Evolutionary conservation across 139 green algal genomes (phyloP).

Genomic region (Zygnema circumcarinatum): DNA sequence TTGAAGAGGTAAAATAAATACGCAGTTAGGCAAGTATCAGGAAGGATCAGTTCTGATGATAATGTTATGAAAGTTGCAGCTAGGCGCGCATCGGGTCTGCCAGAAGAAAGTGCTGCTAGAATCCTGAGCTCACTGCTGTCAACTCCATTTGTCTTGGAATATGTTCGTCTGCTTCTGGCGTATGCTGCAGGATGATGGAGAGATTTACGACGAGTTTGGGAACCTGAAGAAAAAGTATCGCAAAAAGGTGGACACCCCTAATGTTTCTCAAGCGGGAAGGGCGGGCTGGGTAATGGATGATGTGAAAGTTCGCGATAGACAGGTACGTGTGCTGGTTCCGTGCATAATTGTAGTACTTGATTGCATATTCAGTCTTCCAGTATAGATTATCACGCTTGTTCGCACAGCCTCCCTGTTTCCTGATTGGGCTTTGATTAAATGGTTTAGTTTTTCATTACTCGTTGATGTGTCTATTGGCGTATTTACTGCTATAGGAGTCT

Average conservation of each 20-base stretch:
- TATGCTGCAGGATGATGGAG: constrained; percentile 51
- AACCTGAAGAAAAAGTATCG: constrained; percentile 68
- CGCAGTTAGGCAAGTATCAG: not conserved
- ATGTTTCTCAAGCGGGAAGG: constrained; percentile 3
- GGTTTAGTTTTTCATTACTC: not conserved
- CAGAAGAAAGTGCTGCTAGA: constrained; percentile 6
- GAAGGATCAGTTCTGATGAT: not conserved
- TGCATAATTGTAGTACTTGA: not conserved
- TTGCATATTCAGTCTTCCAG: not conserved
- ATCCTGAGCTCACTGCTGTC: not conserved
- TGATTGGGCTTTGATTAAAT: not conserved
- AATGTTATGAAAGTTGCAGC: not conserved
- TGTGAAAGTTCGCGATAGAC: not conserved
- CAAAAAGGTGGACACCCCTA: constrained; percentile 35
- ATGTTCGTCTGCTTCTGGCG: no score
- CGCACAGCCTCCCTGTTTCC: no score
- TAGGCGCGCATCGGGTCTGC: not conserved
- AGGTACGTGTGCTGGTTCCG: not conserved
- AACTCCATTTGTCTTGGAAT: no score
- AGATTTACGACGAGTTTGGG: constrained; percentile 67
- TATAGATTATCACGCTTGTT: not conserved
- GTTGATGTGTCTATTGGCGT: no score
- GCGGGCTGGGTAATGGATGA: constrained; percentile 48
- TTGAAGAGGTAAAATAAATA: constrained; percentile 57
- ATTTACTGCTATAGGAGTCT: no score